Evolutionary conservation across 257 asterid species (phyloP).

Genomic region (Agastache rugosa): DNA sequence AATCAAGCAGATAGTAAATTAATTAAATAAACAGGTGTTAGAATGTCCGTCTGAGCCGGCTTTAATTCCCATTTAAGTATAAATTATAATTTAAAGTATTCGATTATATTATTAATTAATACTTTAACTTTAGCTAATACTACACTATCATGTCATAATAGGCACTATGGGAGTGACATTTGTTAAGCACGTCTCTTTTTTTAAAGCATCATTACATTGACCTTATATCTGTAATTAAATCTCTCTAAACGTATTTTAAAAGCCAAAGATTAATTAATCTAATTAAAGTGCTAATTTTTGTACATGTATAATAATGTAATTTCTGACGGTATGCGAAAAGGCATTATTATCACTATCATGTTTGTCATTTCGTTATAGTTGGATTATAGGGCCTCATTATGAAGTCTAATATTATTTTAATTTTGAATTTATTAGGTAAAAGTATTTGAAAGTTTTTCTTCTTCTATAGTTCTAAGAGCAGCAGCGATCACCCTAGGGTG

Average conservation of each 20-base stretch:
- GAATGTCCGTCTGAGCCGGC: constrained; percentile 64
- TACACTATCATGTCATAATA: constrained; percentile 37
- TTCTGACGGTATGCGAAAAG: not conserved
- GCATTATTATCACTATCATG: not conserved
- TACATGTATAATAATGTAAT: not conserved
- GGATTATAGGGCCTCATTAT: not conserved
- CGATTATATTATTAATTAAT: constrained; percentile 25
- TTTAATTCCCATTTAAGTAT: constrained; percentile 45
- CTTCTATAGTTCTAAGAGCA: no score
- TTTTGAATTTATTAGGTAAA: not conserved
- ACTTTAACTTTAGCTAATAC: constrained; percentile 35
- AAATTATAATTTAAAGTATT: constrained; percentile 28
- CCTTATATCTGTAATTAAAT: not conserved
- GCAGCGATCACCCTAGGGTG: no score
- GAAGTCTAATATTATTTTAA: not conserved
- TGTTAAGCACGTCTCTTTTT: constrained; percentile 36
- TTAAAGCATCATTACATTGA: constrained; percentile 31
- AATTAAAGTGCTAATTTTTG: not conserved
- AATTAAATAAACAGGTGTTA: constrained; percentile 41
- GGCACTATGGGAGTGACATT: constrained; percentile 40
- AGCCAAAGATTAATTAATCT: not conserved
- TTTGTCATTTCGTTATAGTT: not conserved
- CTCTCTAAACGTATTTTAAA: not conserved
- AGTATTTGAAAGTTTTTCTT: not conserved
- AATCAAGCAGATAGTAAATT: constrained; percentile 30